These are phyloP conservation scores for Solanum hybrid DNA, from an alignment of 305 asterid genomes.

Conservation along the genomic window DNA sequence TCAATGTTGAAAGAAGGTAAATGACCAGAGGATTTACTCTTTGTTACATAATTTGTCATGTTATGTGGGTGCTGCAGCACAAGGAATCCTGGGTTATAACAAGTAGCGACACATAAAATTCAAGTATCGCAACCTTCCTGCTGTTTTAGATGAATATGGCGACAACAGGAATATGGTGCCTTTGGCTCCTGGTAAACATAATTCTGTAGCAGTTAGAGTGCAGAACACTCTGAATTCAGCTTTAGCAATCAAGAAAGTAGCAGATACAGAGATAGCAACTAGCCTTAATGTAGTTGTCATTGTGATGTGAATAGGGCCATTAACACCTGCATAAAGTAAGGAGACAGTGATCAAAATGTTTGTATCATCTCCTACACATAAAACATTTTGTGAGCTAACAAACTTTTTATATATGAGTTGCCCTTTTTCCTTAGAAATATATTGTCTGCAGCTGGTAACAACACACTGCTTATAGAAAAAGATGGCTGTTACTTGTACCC, in stretches of 20 bases:
- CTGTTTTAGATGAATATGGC: not conserved
- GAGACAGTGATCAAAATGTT: not conserved
- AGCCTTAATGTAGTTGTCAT: slow-evolving; percentile 32
- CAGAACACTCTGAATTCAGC: not conserved
- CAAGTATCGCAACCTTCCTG: not conserved
- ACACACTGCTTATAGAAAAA: not conserved
- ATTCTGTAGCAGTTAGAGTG: not conserved
- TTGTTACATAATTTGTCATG: not conserved
- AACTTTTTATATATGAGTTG: not conserved
- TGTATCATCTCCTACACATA: not conserved
- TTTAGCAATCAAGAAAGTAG: not conserved
- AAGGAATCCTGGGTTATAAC: not conserved
- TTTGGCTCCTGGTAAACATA: not conserved
- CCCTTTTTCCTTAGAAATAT: not conserved
- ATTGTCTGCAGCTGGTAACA: not conserved
- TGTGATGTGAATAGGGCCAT: slow-evolving; percentile 36
- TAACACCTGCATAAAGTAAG: slow-evolving; percentile 27
- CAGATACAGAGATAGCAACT: not conserved
- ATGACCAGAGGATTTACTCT: not conserved
- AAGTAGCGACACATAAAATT: not conserved
- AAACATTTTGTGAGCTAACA: not conserved
- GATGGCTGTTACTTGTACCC: not conserved
- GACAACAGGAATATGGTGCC: not conserved
- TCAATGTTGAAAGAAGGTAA: not conserved
- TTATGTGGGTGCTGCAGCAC: not conserved